Base-by-base conservation (phyloP, 495 filamentous ascomycete genomes). In the Durotheca rogersii region DNA sequence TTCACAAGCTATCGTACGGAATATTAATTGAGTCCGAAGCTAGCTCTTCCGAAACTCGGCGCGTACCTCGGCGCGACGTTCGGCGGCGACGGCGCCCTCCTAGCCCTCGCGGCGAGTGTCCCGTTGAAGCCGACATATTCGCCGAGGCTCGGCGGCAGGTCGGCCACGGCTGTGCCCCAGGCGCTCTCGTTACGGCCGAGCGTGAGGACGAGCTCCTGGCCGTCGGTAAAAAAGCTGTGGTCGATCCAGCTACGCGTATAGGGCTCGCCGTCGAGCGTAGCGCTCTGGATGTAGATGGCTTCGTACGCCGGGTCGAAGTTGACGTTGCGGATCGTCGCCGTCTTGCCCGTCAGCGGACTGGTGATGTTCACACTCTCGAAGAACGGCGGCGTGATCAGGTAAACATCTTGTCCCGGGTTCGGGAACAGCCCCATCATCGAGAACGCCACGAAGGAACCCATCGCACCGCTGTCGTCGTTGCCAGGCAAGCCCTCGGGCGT, bases 391-490 rank as follows among this genome's bases (percentile, higher is more conserved):
- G 69, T 85, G 41, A 89, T 86, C 5, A 90, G 72, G 47, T 90
- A 89, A 0, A 89, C 84, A 56, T 88, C 68, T 58, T 89, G 85
- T 4, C 86, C 87, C 0, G 84, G 81, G 17, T 87, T 84, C 0
- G 87, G 87, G 66, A 86, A 90, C 0, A 89, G 64, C 2, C 87
- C 87, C 62, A 87, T 78, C 83, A 87, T 88, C 38, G 79, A 75
- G 14, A 88, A 77, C 1, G 81, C 83, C 1, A 82, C 68, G 51
- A 88, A 89, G 3, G 81, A 78, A 9, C 85, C 86, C 83, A 88
- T 86, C 0, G 85, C 83, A 4, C 85, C 85, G 35, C 74, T 79
- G 59, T 88, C 85, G 46, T 89, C 85, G 60, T 88, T 89, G 0
- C 84, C 85, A 0, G 86, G 84, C 7, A 88, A 77, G 10, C 85